Base-by-base conservation (phyloP, 306 rosid species). In the Corylus avellana region DNA sequence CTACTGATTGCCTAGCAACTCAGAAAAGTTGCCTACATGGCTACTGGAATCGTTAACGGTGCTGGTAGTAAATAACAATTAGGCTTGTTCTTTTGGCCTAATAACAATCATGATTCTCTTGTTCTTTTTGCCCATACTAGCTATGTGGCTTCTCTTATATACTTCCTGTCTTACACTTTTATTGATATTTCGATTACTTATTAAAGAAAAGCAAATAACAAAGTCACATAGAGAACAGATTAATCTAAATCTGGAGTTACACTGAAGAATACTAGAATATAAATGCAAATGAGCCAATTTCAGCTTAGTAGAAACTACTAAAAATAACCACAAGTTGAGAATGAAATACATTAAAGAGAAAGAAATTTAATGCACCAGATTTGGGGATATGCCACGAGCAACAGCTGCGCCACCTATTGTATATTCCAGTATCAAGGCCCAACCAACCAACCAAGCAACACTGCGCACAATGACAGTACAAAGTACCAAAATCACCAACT, bases 401-500 rank as follows among this genome's bases (percentile, higher is more conserved):
- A 91, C 98, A 62, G 98, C 90, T 49, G 99, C 83, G 46, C 96
- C 88, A 47, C 98, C 93, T 50, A 95, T 87, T 49, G 98, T 90
- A 82, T 95, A 95, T 86, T 95, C 99, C 77, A 95, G 82, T 70
- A 95, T 75, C 87, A 95, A 78, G 51, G 94, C 86, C 99, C 99
- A 95, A 20, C 99, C 99, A 22, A 95, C 74, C 83, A 95, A 82
- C 99, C 99, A 95, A 89, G 98, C 99, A 76, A 89, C 93, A 20
- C 99, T 94, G 81, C 49, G 78, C 62, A 67, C 74, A 87, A 80
- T 54, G 69, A 73, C 20, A 87, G 58, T 53, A n/a, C 50, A 68
- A 11, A 68, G 51, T 18, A 27, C 44, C 37, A 81, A 74, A 42
- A 75, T 76, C 29, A 56, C 44, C 14, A 50, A 63, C 58, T 27